Evolutionary conservation across 169 alveolate genomes (phyloP), one percentile per base, ranked within the genome.

Genomic region (Plasmodium ovale): DNA sequence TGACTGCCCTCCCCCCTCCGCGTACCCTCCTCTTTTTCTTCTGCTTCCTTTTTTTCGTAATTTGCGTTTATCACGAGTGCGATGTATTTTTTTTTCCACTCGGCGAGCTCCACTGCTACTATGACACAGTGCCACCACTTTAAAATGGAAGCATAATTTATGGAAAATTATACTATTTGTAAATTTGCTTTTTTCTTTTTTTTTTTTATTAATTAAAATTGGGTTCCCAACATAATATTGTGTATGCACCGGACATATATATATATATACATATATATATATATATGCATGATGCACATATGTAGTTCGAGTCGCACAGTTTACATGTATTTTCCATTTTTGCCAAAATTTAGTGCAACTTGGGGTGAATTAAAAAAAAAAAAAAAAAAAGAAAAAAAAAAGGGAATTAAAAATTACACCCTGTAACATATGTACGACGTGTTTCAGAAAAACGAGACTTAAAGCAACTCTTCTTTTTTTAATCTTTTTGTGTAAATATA

Each of bases 101-200:
- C n/a, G n/a, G n/a, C n/a, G n/a, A n/a, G n/a, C n/a, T n/a, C n/a
- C n/a, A n/a, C n/a, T n/a, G n/a, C n/a, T n/a, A n/a, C n/a, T n/a
- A n/a, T n/a, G n/a, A n/a, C n/a, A n/a, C n/a, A n/a, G n/a, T n/a
- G n/a, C n/a, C n/a, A n/a, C n/a, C n/a, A n/a, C 19, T 51, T 51
- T n/a, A 3, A 3, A 10, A 51, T n/a, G 27, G 5, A 14, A 5
- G 9, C 33, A 35, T 23, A 35, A 14, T 64, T 64, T 64, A 19
- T 64, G 9, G 19, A 31, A 60, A 23, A n/a, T n/a, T n/a, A n/a
- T n/a, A n/a, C n/a, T n/a, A n/a, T n/a, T n/a, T n/a, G n/a, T n/a
- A n/a, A n/a, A n/a, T n/a, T n/a, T n/a, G n/a, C n/a, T n/a, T n/a
- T 58, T 58, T 0, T 60, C 19, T 67, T 67, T 67, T 67, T 67